Evolutionary conservation across 108 stramenopile species (phyloP).

Genomic region (Cyclotella atomus): DNA sequence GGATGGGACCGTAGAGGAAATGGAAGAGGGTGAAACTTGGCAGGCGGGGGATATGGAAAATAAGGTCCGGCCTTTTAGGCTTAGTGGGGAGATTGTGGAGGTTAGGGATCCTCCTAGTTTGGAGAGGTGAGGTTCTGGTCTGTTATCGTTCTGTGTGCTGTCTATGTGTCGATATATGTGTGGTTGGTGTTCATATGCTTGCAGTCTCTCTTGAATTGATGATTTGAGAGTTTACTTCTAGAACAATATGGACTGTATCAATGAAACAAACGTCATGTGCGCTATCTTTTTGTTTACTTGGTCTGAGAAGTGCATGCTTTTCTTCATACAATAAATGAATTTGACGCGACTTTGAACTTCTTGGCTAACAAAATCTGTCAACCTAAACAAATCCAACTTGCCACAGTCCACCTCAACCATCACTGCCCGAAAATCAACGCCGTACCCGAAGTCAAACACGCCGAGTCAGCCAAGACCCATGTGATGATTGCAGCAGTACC

Average conservation of each 20-base stretch:
- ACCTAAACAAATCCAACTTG: background rate
- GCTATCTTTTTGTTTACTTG: no score
- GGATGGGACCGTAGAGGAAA: background rate
- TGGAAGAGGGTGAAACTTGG: background rate
- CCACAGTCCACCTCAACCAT: background rate
- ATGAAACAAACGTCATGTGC: no score
- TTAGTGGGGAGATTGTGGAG: constrained; percentile 30
- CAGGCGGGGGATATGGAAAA: background rate
- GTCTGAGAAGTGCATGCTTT: no score
- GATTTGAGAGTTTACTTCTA: no score
- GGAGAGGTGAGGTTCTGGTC: constrained; percentile 14
- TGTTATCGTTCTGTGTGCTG: no score
- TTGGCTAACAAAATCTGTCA: no score
- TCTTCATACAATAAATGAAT: no score
- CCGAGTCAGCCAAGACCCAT: background rate
- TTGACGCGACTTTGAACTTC: no score
- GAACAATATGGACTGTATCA: no score
- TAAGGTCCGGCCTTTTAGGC: constrained; percentile 18
- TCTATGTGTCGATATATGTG: background rate
- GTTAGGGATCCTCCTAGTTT: constrained; percentile 8
- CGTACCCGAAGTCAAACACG: background rate
- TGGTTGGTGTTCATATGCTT: background rate
- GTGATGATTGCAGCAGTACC: no score
- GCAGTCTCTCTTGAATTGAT: background rate
- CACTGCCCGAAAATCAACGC: no score